phyloP scores from a whole-genome alignment of 2,329 filamentous ascomycete species.

The Ophiostoma triangulosporum region DNA sequence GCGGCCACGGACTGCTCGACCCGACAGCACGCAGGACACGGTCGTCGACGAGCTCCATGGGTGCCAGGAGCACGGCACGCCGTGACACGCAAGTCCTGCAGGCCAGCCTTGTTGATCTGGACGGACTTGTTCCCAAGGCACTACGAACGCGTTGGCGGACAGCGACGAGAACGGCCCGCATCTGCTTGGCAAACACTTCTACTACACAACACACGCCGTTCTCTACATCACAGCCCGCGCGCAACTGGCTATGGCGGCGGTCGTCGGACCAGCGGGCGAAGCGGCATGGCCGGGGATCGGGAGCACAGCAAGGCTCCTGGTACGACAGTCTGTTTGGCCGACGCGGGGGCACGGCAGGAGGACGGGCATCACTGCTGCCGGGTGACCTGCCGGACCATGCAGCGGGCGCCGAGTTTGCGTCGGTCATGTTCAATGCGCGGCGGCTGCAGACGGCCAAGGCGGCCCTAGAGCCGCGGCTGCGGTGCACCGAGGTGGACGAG shows the following conservation, averaged over 20 bases:
- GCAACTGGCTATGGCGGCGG: slow-evolving; percentile 1
- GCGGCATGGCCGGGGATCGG: background rate
- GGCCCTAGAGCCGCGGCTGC: slow-evolving; percentile 68
- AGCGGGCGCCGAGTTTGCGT: slow-evolving; percentile 13
- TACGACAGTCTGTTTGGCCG: slow-evolving; percentile 1
- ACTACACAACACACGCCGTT: background rate
- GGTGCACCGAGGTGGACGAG: slow-evolving; percentile 92
- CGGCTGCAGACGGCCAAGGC: slow-evolving; percentile 62
- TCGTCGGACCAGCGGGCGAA: background rate
- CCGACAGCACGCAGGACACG: background rate
- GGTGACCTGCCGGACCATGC: slow-evolving; percentile 44
- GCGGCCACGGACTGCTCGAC: background rate
- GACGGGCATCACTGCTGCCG: slow-evolving; percentile 27
- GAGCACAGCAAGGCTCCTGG: background rate
- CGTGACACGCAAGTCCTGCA: background rate
- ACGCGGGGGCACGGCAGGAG: background rate
- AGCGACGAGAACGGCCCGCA: background rate
- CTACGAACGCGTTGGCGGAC: slow-evolving; percentile 7
- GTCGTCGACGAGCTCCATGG: background rate
- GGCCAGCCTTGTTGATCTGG: slow-evolving; percentile 15
- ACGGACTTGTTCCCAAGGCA: slow-evolving; percentile 17
- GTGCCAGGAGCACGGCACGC: background rate
- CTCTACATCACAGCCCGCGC: slow-evolving; percentile 7
- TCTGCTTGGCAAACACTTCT: background rate
- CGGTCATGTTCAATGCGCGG: slow-evolving; percentile 31